phyloP scores from a whole-genome alignment of 208 protist genomes.

The Acanthamoeba polyphaga region DNA sequence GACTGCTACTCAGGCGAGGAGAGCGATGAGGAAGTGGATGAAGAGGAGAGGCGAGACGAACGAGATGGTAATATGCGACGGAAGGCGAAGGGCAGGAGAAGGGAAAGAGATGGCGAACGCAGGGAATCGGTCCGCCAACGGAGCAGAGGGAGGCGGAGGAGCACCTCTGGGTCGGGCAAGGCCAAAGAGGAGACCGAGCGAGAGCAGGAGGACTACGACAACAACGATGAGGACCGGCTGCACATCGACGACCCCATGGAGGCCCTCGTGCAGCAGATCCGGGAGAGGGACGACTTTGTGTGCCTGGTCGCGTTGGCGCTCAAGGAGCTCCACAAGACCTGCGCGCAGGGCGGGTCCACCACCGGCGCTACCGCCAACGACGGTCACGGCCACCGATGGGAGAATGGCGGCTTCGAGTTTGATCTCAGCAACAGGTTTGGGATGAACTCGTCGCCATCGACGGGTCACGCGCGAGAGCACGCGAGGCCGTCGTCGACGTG shows the following conservation, averaged over 20 bases:
- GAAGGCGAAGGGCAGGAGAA: no score
- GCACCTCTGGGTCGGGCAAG: not conserved
- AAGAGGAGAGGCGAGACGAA: no score
- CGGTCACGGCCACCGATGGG: not conserved
- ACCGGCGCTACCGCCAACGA: not conserved
- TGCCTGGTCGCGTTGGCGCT: not conserved
- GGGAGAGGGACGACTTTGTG: constrained; percentile 16
- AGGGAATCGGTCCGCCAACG: not conserved
- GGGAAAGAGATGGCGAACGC: no score
- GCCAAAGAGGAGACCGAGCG: not conserved
- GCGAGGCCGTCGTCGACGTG: not conserved
- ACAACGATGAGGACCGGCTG: not conserved
- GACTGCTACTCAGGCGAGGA: no score
- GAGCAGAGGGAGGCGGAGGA: not conserved
- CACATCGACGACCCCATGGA: not conserved
- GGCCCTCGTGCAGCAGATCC: not conserved
- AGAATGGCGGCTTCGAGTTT: not conserved
- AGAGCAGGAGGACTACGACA: not conserved
- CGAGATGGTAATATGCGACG: no score
- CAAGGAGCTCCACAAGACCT: constrained; percentile 44
- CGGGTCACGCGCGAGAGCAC: not conserved
- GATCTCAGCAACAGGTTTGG: not conserved
- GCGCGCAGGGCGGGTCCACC: not conserved
- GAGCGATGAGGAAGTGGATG: no score
- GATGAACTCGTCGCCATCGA: not conserved